Conservation (phyloP, 352 stramenopile genomes). For the Phytophthora constricta region DNA sequence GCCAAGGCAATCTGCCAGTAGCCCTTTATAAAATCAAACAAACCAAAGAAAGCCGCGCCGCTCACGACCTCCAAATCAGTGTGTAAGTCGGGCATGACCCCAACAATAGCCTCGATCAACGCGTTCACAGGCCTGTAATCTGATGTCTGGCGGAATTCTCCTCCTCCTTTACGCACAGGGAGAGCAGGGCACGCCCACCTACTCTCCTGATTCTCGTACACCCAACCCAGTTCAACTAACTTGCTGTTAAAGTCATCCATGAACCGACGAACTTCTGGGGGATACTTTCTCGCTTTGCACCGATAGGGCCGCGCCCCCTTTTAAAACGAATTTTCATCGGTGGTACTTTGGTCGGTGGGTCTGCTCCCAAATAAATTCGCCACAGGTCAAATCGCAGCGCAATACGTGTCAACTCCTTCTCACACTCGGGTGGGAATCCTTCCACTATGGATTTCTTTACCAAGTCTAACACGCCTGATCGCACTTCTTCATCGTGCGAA, state of each 20-base stretch:
- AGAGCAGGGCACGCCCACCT: slow-evolving; percentile 29
- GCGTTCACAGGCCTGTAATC: slow-evolving; percentile 35
- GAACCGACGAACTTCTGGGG: slow-evolving; percentile 22
- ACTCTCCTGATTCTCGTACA: slow-evolving; percentile 29
- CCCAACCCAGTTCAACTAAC: slow-evolving; percentile 33
- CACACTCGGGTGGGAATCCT: background rate
- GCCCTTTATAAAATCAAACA: slow-evolving; percentile 32
- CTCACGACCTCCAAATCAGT: slow-evolving; percentile 4
- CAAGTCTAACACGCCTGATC: background rate
- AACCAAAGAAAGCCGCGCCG: slow-evolving; percentile 1
- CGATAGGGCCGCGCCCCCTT: slow-evolving; percentile 25
- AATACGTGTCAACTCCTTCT: background rate
- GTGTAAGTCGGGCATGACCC: slow-evolving; percentile 35
- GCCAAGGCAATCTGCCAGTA: slow-evolving; percentile 4
- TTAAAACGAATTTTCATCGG: slow-evolving; percentile 34
- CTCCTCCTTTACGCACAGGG: slow-evolving; percentile 16
- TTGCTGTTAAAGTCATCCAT: slow-evolving; percentile 25
- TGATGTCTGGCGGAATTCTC: slow-evolving; percentile 29
- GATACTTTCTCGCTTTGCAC: slow-evolving; percentile 29
- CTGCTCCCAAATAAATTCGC: slow-evolving; percentile 18
- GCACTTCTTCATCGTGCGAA: background rate
- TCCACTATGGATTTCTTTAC: slow-evolving; percentile 3
- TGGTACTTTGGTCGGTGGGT: slow-evolving; percentile 23
- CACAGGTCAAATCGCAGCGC: slow-evolving; percentile 13
- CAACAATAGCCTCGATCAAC: slow-evolving; percentile 24